These are phyloP conservation scores for Pleurotus platypus DNA, from an alignment of 768 basidiomycete genomes.

Conservation along the genomic window DNA sequence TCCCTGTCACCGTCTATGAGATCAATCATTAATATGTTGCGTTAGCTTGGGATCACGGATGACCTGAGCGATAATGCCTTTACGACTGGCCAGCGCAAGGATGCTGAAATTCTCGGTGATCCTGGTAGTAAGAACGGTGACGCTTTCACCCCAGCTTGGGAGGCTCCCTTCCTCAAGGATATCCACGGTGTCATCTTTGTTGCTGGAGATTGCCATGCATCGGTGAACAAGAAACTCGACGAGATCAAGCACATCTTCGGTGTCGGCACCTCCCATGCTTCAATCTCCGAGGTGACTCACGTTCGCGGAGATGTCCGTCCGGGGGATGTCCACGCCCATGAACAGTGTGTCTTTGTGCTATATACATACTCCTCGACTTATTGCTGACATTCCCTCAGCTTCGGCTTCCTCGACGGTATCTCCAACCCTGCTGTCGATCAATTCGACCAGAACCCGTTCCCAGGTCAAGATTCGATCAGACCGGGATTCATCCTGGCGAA, in stretches of 20 bases:
- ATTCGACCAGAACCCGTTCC: conserved; percentile 29
- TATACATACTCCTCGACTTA: neutral
- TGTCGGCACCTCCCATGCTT: conserved; percentile 19
- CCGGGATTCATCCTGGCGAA: conserved; percentile 44
- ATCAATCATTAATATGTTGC: neutral
- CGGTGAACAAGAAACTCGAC: conserved; percentile 30
- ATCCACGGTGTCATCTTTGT: conserved; percentile 50
- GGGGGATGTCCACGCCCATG: conserved; percentile 37
- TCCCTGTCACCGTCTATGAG: neutral
- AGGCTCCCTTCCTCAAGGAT: conserved; percentile 37
- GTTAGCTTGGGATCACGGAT: conserved; percentile 39
- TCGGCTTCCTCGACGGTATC: conserved; percentile 51
- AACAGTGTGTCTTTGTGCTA: conserved; percentile 31
- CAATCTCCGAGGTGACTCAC: conserved; percentile 34
- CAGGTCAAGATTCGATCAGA: conserved; percentile 34
- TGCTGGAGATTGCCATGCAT: conserved; percentile 38
- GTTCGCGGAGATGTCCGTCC: conserved; percentile 41
- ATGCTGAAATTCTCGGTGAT: conserved; percentile 37
- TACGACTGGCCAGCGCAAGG: conserved; percentile 33
- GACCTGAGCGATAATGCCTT: conserved; percentile 34
- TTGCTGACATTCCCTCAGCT: conserved; percentile 23
- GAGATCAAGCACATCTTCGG: conserved; percentile 34
- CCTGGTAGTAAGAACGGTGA: conserved; percentile 19
- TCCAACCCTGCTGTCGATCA: conserved; percentile 45
- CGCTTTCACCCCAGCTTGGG: conserved; percentile 41